Base-by-base conservation (phyloP, 345 rosid genomes). In the Sapria himalayana region DNA sequence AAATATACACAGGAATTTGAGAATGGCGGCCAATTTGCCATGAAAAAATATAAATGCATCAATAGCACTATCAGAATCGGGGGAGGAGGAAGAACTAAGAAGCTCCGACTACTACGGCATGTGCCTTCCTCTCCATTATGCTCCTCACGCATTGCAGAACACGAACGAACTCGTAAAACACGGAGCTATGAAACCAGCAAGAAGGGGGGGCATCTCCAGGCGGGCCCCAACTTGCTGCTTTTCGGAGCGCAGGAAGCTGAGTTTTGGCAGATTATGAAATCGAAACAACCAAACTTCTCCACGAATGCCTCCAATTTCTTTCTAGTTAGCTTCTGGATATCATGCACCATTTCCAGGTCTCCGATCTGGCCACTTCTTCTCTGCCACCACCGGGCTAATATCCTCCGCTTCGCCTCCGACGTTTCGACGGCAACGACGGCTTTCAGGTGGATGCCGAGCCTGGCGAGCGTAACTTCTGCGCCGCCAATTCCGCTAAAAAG, bases 401-500 rank as follows among this genome's bases (percentile, higher is more conserved):
- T 69, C 59, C 41, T 71, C 33, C 72, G 71, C 43, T 64, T 76
- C 36, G 51, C 32, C 57, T 68, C 84, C 27, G 61, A 61, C 9
- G 54, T 46, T 57, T 89, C 98, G 23, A 89, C 60, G 1, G 77
- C 69, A 55, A 76, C 85, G 19, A 76, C 72, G 15, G 63, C 78
- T 48, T 76, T 78, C 59, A 89, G 48, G 45, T 3, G 73, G 45
- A 82, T 61, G 37, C 91, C 84, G 15, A 79, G 94, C 12, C 73
- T 78, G 58, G 65, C 51, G 36, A 82, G 52, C 13, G 81, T 51
- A 22, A 76, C 60, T 56, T 69, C 85, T 6, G 71, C 84, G 22
- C 98, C 98, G 22, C 94, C 93, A 0, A 74, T 69, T 25, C 94
- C 91, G 7, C 73, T 71, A 46, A 74, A 82, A 40, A 79, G 14